These are phyloP conservation scores for Astrothelium subdiscretum DNA, from an alignment of 495 filamentous ascomycete genomes.

Conservation along the genomic window DNA sequence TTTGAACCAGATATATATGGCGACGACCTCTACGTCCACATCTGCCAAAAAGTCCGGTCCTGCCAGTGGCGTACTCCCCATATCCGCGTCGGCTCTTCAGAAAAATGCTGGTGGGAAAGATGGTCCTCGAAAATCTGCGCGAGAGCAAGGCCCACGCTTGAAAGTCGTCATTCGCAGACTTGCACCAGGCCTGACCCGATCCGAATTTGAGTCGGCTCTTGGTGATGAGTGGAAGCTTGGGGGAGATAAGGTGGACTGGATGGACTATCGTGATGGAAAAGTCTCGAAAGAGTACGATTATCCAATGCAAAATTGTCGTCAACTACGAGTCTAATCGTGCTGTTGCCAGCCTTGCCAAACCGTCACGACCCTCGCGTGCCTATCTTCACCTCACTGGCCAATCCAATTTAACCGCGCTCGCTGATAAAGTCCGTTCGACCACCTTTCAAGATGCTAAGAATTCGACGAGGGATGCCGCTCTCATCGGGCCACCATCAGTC, in stretches of 20 bases:
- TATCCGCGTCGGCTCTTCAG: constrained; percentile 44
- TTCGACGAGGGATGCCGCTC: constrained; percentile 51
- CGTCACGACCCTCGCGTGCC: constrained; percentile 61
- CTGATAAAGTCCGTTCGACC: constrained; percentile 50
- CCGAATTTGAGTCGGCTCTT: constrained; percentile 60
- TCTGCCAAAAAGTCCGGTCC: constrained; percentile 13
- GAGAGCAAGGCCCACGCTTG: constrained; percentile 45
- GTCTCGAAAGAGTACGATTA: constrained; percentile 71
- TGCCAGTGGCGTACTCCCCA: constrained; percentile 50
- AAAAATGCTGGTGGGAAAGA: constrained; percentile 34
- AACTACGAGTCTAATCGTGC: neutral
- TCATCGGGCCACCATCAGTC: constrained; percentile 61
- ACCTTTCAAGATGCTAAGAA: constrained; percentile 65
- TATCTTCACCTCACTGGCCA: constrained; percentile 59
- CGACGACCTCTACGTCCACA: neutral
- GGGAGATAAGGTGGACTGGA: constrained; percentile 73
- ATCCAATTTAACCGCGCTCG: constrained; percentile 45
- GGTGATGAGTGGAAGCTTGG: constrained; percentile 77
- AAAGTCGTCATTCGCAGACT: constrained; percentile 81
- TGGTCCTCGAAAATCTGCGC: constrained; percentile 23
- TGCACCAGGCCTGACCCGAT: constrained; percentile 71
- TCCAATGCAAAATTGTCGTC: neutral
- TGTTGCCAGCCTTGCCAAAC: constrained; percentile 54
- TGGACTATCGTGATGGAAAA: constrained; percentile 67
- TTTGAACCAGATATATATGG: no score